These are phyloP conservation scores for Vitis rupestris DNA, from an alignment of 164 flowering plant species.

Conservation along the genomic window DNA sequence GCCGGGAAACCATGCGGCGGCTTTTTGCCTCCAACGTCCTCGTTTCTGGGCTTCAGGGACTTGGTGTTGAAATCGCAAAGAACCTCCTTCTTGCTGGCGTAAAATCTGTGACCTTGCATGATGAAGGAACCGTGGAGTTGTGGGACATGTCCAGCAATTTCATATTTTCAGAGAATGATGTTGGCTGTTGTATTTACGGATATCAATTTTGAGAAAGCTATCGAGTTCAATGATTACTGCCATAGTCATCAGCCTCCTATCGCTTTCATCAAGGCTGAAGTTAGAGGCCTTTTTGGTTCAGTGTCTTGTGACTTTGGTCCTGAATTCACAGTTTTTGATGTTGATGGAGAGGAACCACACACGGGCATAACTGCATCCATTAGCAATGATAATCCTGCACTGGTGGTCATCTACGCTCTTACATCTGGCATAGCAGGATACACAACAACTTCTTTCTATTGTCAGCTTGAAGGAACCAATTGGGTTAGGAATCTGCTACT, in stretches of 20 bases:
- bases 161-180: too few relatives aligned
- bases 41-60: too few relatives aligned
- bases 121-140: too few relatives aligned
- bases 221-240: slow-evolving; percentile 76
- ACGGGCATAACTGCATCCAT: slow-evolving; percentile 86
- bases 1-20: too few relatives aligned
- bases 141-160: too few relatives aligned
- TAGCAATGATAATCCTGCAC: slow-evolving; percentile 78
- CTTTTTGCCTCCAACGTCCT: too few relatives aligned
- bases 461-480: slow-evolving; percentile 28
- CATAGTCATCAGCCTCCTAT: slow-evolving; percentile 81
- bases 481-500: slow-evolving; percentile 29
- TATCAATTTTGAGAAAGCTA: slow-evolving; percentile 56
- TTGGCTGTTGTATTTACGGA: slow-evolving; percentile 84
- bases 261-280: slow-evolving; percentile 77
- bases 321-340: slow-evolving; percentile 70
- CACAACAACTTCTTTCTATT: slow-evolving; percentile 22
- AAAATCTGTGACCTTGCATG: too few relatives aligned
- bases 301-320: slow-evolving; percentile 93
- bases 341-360: slow-evolving; percentile 87
- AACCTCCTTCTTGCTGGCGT: too few relatives aligned
- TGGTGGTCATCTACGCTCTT: slow-evolving; percentile 37
- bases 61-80: too few relatives aligned
- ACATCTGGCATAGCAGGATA: slow-evolving; percentile 30
- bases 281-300: slow-evolving; percentile 82